phyloP scores from a whole-genome alignment of 495 filamentous ascomycete genomes.

The Viridothelium virens region DNA sequence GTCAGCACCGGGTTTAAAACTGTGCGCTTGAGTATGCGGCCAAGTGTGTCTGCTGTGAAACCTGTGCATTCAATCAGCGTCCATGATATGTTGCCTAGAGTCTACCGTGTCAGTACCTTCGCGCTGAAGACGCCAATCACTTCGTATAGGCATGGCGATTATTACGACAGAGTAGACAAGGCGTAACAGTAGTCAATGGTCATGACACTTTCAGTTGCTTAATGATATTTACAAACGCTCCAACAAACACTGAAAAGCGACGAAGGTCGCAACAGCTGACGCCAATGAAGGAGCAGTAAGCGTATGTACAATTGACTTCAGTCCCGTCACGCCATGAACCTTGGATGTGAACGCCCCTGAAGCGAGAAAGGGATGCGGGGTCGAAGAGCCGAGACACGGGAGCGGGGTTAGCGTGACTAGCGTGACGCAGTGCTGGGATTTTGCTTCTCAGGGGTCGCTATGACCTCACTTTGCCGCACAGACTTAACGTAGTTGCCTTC shows the following conservation, averaged over 20 bases:
- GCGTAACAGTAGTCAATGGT: too few relatives aligned
- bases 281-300: too few relatives aligned
- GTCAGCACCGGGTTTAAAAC: constrained; percentile 53
- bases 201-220: too few relatives aligned
- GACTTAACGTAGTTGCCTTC: neutral
- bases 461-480: constrained; percentile 3
- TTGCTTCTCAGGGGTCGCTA: neutral
- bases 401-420: constrained; percentile 12
- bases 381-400: neutral
- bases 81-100: neutral
- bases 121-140: constrained; percentile 27
- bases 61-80: constrained; percentile 35
- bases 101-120: constrained; percentile 22
- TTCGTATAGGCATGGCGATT: constrained; percentile 26
- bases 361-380: neutral
- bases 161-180: neutral
- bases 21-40: constrained; percentile 47
- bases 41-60: constrained; percentile 53
- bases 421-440: neutral
- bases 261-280: too few relatives aligned
- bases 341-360: neutral
- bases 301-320: too few relatives aligned
- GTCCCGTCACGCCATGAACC: too few relatives aligned
- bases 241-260: too few relatives aligned
- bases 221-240: neutral